Evolutionary conservation across 176 grass and related monocot species (phyloP).

Genomic region (Avena eriantha): DNA sequence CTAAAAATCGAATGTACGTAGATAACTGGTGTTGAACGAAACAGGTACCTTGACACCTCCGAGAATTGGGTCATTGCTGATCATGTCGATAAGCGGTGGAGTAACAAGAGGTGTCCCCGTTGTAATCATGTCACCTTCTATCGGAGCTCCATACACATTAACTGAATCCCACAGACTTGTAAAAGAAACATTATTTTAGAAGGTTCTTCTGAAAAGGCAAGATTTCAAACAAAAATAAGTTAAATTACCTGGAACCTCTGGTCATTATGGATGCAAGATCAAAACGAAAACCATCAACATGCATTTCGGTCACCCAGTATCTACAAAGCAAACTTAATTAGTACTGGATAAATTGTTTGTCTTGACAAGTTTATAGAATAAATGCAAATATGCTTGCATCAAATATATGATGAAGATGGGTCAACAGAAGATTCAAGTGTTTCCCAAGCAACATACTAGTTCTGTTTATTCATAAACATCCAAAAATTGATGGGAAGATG

Average conservation of each 20-base stretch:
- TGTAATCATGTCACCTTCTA: slow-evolving; percentile 73
- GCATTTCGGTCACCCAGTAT: slow-evolving; percentile 99
- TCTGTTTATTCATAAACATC: slow-evolving; percentile 4
- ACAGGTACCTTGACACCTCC: slow-evolving; percentile 77
- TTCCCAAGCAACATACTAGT: neutral
- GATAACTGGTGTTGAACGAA: neutral
- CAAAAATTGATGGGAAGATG: neutral
- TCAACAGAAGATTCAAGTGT: neutral
- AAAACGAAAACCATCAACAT: slow-evolving; percentile 98
- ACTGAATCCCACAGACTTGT: slow-evolving; percentile 88
- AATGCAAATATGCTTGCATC: neutral
- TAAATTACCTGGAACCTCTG: slow-evolving; percentile 75
- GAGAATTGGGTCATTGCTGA: slow-evolving; percentile 97
- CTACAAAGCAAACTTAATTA: slow-evolving; percentile 51
- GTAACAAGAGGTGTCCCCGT: slow-evolving; percentile 74
- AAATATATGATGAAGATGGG: slow-evolving; percentile 22
- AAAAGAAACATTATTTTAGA: slow-evolving; percentile 28
- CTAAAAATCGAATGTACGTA: slow-evolving; percentile 26
- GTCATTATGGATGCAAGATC: slow-evolving; percentile 99
- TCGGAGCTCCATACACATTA: slow-evolving; percentile 78
- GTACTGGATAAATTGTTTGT: neutral
- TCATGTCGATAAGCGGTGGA: slow-evolving; percentile 92
- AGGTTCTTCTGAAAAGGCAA: slow-evolving; percentile 28
- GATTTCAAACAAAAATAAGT: neutral
- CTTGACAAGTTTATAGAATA: slow-evolving; percentile 20